Percentiles rank a stretch among this genome's conserved stretches.
Evolutionary conservation across 2,329 filamentous ascomycete species (phyloP).

Genomic region (Stachybotrys chartarum): DNA sequence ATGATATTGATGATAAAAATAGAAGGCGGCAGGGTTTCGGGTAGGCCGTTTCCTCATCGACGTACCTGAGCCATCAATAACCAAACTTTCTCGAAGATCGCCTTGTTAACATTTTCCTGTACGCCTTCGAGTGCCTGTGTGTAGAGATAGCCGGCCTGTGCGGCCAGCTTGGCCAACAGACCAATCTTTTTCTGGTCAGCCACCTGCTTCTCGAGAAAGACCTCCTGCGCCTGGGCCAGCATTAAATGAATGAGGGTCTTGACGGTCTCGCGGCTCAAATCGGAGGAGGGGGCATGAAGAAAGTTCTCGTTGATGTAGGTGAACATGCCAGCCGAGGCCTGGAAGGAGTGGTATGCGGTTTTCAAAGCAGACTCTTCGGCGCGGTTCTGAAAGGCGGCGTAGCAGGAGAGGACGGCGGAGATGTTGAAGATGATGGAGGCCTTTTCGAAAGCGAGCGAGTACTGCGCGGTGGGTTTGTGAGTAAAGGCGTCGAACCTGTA

Average conservation of each 20-base stretch:
- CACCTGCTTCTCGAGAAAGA: conserved; percentile 95
- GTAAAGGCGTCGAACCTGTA: conserved; percentile 98
- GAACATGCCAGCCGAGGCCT: conserved; percentile 98
- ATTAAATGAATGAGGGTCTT: conserved; percentile 90
- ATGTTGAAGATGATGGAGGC: conserved; percentile 99
- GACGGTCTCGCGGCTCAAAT: conserved; percentile 89
- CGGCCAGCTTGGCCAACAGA: conserved; percentile 84
- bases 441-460: conserved; percentile 95
- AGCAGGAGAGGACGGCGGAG: conserved; percentile 89
- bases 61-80: conserved; percentile 69
- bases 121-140: conserved; percentile 81
- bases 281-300: conserved; percentile 91
- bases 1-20: too few relatives aligned
- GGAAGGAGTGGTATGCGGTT: conserved; percentile 95
- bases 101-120: conserved; percentile 86
- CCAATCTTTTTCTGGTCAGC: conserved; percentile 88
- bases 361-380: conserved; percentile 91
- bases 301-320: conserved; percentile 99
- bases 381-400: conserved; percentile 87
- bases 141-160: conserved; percentile 85
- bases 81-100: conserved; percentile 94
- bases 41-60: conserved; percentile 1
- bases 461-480: conserved; percentile 93
- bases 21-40: too few relatives aligned
- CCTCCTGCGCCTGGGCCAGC: conserved; percentile 92